Percentiles rank a stretch among this genome's conserved stretches.
Evolutionary conservation across 139 green algal genomes (phyloP).

Genomic region (Chloropicon primus): DNA sequence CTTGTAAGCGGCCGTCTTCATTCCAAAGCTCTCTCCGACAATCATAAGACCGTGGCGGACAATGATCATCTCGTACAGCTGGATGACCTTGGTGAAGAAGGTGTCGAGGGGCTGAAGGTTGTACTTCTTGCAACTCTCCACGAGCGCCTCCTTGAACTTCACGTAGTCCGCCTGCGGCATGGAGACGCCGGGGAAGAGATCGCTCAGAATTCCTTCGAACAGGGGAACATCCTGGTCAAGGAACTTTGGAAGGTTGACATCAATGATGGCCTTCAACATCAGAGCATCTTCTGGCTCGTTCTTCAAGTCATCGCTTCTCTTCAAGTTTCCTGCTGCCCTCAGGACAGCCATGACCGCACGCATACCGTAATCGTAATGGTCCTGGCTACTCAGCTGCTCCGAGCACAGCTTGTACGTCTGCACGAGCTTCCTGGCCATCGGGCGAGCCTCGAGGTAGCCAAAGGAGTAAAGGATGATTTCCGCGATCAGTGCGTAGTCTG

Average conservation of each 20-base stretch:
- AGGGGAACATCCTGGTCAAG: conserved; percentile 31
- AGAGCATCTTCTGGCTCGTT: conserved; percentile 16
- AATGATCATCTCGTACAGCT: conserved; percentile 41
- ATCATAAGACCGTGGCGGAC: conserved; percentile 34
- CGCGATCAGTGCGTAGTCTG: conserved; percentile 25
- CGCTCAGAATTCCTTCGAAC: conserved; percentile 29
- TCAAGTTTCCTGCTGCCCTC: conserved; percentile 26
- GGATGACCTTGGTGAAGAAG: conserved; percentile 27
- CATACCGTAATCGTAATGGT: conserved; percentile 37
- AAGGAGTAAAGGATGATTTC: conserved; percentile 32
- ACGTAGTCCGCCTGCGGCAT: conserved; percentile 20
- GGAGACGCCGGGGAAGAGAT: conserved; percentile 35
- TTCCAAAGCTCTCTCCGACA: conserved; percentile 39
- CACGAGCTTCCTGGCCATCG: conserved; percentile 48
- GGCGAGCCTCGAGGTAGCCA: conserved; percentile 43
- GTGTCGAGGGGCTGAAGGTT: conserved; percentile 16
- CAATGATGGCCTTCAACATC: conserved; percentile 24
- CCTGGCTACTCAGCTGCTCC: conserved; percentile 29
- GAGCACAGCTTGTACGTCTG: conserved; percentile 39
- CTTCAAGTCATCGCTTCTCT: conserved; percentile 10
- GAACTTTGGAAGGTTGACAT: conserved; percentile 37
- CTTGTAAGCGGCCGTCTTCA: conserved; percentile 44
- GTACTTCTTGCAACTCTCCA: conserved; percentile 11
- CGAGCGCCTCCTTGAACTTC: neutral
- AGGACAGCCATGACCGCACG: conserved; percentile 26